These are phyloP conservation scores for Cutaneotrichosporon sp. DNA, from an alignment of 1,284 basidiomycete genomes.

Conservation along the genomic window DNA sequence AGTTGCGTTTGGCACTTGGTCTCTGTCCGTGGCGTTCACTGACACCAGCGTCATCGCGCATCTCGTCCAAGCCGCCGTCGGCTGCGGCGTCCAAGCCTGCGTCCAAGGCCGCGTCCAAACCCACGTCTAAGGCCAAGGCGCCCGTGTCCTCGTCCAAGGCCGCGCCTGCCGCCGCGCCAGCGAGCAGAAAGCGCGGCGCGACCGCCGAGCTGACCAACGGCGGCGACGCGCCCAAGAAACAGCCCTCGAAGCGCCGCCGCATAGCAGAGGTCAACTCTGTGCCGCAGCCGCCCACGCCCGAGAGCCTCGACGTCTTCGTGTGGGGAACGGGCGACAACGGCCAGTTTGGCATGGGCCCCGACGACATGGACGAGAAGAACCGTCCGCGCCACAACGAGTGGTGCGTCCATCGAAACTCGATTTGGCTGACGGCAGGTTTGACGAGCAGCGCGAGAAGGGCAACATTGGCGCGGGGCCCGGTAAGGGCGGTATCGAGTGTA, in stretches of 20 bases:
- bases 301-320: conserved; percentile 56
- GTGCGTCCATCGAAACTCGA: conserved; percentile 24
- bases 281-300: conserved; percentile 11
- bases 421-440: conserved; percentile 35
- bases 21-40: too few species aligned
- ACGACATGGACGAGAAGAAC: conserved; percentile 61
- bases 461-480: conserved; percentile 50
- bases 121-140: conserved; percentile 8
- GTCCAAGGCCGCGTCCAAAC: conserved; percentile 14
- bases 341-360: conserved; percentile 74
- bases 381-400: conserved; percentile 62
- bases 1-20: conserved; percentile 4
- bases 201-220: neutral
- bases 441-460: conserved; percentile 45
- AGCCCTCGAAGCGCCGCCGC: conserved; percentile 15
- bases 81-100: conserved; percentile 6
- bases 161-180: conserved; percentile 6
- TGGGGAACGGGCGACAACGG: conserved; percentile 83
- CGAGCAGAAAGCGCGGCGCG: conserved; percentile 3
- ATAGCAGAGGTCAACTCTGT: conserved; percentile 26
- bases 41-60: conserved; percentile 12
- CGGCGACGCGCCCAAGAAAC: conserved; percentile 2
- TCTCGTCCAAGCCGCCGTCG: conserved; percentile 5
- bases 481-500: conserved; percentile 62
- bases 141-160: conserved; percentile 5